phyloP scores from a whole-genome alignment of 495 filamentous ascomycete genomes.

The Sabuloglossum arenarium region DNA sequence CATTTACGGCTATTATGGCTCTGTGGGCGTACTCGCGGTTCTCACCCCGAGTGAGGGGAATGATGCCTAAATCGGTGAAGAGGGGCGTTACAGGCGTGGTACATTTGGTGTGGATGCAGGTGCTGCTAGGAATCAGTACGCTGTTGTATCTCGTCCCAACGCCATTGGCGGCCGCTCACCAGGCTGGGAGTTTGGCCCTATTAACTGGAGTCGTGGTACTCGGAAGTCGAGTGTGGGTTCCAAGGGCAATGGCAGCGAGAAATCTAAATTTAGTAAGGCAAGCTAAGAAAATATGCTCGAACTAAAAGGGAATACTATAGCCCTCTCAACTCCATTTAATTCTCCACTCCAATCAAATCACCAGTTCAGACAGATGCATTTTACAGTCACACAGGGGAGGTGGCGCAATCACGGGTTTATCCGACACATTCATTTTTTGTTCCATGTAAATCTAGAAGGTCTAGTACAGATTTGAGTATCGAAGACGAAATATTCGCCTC shows the following conservation, averaged over 20 bases:
- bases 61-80: constrained; percentile 37
- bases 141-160: constrained; percentile 83
- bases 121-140: constrained; percentile 67
- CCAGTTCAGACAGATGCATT: neutral
- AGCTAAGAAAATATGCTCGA: neutral
- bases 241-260: constrained; percentile 9
- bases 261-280: neutral
- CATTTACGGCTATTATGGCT: constrained; percentile 59
- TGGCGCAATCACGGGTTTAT: too few relatives aligned
- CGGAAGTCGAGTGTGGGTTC: constrained; percentile 39
- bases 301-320: neutral
- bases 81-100: constrained; percentile 63
- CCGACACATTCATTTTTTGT: too few relatives aligned
- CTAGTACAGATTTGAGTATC: neutral
- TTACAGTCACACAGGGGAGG: too few relatives aligned
- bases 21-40: constrained; percentile 59
- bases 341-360: neutral
- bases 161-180: constrained; percentile 73
- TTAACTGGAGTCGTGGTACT: constrained; percentile 64
- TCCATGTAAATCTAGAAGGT: neutral
- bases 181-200: constrained; percentile 74
- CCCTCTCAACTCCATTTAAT: neutral
- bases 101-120: constrained; percentile 66
- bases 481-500: neutral
- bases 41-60: constrained; percentile 29